Base-by-base conservation (phyloP, 2,329 filamentous ascomycete genomes). In the Simplicillium sp. region DNA sequence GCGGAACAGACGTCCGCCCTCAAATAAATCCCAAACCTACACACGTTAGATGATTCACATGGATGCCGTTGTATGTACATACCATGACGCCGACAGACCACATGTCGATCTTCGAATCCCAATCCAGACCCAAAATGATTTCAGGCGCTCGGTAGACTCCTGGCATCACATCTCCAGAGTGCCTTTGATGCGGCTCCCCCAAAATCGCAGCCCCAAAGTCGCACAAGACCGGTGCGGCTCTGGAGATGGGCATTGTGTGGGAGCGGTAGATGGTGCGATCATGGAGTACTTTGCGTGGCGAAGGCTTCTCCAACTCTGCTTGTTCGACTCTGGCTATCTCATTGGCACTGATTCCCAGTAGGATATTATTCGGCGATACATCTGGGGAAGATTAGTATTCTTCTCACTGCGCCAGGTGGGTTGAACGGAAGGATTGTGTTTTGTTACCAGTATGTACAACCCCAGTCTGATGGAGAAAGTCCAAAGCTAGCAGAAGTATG, bases 41-140 rank as follows among this genome's bases (percentile, higher is more conserved):
- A n/a, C n/a, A n/a, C n/a, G n/a, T n/a, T n/a, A n/a, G n/a, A n/a
- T n/a, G n/a, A n/a, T n/a, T n/a, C n/a, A n/a, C n/a, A n/a, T n/a
- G n/a, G n/a, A n/a, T n/a, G n/a, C n/a, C n/a, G n/a, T n/a, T n/a
- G n/a, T n/a, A n/a, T n/a, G n/a, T n/a, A 31, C 29, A 9, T 31
- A 31, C 54, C 46, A 57, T 40, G 29, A 57, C 41, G 15, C 49
- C 54, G 2, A 53, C 37, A 34, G 49, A 55, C 56, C 54, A 60
- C 31, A 56, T 50, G 42, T 60, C 54, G 9, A 55, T 49, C 35
- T 42, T 25, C 37, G 47, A 42, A 9, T 48, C 48, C 54, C 54
- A 58, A 3, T 43, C 34, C 43, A 55, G 54, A 32, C 47, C 46
- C 29, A 57, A 45, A 45, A 57, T 50, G 28, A 59, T 49, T 43